phyloP scores from a whole-genome alignment of 805 yeast genomes.

The Metschnikowia corniflorae region DNA sequence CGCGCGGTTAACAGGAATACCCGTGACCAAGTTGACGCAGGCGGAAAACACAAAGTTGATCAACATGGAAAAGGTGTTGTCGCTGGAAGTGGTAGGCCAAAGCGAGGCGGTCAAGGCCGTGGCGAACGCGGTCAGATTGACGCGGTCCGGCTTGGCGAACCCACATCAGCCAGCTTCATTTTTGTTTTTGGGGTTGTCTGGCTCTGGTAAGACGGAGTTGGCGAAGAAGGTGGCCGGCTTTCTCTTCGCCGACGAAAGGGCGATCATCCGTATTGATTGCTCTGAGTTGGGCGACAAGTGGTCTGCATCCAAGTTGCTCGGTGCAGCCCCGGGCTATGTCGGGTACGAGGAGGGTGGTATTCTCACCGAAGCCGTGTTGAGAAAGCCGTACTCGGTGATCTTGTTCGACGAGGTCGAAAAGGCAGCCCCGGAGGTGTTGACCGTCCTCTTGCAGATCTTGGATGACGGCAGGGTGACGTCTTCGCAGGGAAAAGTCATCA shows the following conservation, averaged over 20 bases:
- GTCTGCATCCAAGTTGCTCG: conserved; percentile 90
- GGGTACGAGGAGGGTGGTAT: conserved; percentile 98
- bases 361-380: conserved; percentile 83
- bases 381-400: conserved; percentile 94
- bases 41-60: conserved; percentile 93
- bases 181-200: conserved; percentile 90
- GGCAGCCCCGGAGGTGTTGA: conserved; percentile 96
- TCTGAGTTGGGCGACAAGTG: conserved; percentile 94
- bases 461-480: conserved; percentile 97
- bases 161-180: conserved; percentile 97
- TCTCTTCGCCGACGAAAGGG: conserved; percentile 91
- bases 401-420: conserved; percentile 97
- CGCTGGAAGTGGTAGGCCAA: conserved; percentile 90
- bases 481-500: conserved; percentile 88
- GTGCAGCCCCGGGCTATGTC: conserved; percentile 94
- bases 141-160: conserved; percentile 91
- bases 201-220: conserved; percentile 97
- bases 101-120: conserved; percentile 94
- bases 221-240: conserved; percentile 97
- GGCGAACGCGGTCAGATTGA: conserved; percentile 87
- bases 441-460: conserved; percentile 83
- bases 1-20: conserved; percentile 94
- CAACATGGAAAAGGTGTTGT: conserved; percentile 85
- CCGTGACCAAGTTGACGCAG: conserved; percentile 89
- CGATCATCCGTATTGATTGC: conserved; percentile 96